Conservation (phyloP, 305 asterid species). For the Salvia sclarea region DNA sequence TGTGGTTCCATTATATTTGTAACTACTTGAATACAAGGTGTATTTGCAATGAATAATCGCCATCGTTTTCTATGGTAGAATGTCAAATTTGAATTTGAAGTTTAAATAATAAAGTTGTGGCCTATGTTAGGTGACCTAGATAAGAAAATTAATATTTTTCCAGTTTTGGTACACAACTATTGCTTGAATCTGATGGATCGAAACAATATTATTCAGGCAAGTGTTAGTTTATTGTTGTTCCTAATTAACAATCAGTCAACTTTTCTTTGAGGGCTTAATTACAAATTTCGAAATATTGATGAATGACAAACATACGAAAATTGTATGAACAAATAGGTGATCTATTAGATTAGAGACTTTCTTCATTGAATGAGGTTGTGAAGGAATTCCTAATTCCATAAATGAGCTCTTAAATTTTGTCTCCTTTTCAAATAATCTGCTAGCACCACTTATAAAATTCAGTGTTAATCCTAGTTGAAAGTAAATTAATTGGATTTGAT, state of each 20-base stretch:
- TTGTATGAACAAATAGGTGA: not conserved
- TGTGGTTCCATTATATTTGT: not conserved
- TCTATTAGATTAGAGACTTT: not conserved
- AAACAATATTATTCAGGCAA: not conserved
- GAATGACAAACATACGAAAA: not conserved
- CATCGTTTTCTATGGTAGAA: not conserved
- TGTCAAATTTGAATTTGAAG: not conserved
- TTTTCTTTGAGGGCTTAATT: not conserved
- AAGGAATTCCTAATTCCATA: not conserved
- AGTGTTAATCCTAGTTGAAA: no score
- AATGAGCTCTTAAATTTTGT: not conserved
- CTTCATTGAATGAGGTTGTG: not conserved
- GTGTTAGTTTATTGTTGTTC: not conserved
- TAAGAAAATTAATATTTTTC: constrained; percentile 8
- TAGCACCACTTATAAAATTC: no score
- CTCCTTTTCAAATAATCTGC: no score
- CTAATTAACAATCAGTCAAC: not conserved
- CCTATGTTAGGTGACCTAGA: constrained; percentile 25
- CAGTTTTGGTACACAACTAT: constrained; percentile 6
- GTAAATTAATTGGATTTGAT: no score
- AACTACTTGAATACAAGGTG: not conserved
- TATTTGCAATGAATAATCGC: not conserved
- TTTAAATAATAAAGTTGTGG: constrained; percentile 1
- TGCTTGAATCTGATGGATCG: constrained; percentile 1
- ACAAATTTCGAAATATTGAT: not conserved